Base-by-base conservation (phyloP, 2,329 filamentous ascomycete genomes). In the Ophiostoma pallidulum region DNA sequence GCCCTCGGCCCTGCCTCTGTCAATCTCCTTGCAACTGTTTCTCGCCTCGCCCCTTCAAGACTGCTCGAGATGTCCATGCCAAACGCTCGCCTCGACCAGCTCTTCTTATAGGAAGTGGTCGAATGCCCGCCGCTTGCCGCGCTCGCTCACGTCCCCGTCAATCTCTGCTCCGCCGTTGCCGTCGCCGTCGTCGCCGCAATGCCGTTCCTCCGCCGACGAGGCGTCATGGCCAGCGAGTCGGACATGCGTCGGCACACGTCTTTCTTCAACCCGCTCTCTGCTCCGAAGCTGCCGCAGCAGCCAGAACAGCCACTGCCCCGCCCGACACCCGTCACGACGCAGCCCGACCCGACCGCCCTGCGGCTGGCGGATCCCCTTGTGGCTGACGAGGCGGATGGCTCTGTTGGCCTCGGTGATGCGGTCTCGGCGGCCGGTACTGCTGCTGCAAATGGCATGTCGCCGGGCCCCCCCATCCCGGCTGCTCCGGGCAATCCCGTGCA, bases 161-260 rank as follows among this genome's bases (percentile, higher is more conserved):
- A n/a, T 12, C 26, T 44, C 29, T n/a, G 31, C 33, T 26, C 24
- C n/a, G 2, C 10, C n/a, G 8, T 29, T 36, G 16, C 10, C n/a
- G 35, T 40, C 28, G 57, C 59, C 60, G 65, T 14, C n/a, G 35
- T 40, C 28, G 57, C 59, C 60, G 65, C 54, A 58, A 80, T 80
- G 76, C 74, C 76, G 59, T 77, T 80, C 57, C 67, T 79, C 65
- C 76, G 76, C 66, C 75, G 75, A 63, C 75, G 74, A 62, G 75
- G 74, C 66, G 75, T 73, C 58, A 67, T 71, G 69, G 74, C 70
- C 65, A 77, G 72, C 69, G 75, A 80, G 60, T 70, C 68, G 53
- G 74, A 79, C 55, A 76, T 75, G 66, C 73, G 73, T 60, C 73
- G 73, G 45, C 74, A 74, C 57, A 70, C 67, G 51, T 47, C 52